These are phyloP conservation scores for Penicillium ochrochloron DNA, from an alignment of 495 filamentous ascomycete genomes.

Conservation along the genomic window DNA sequence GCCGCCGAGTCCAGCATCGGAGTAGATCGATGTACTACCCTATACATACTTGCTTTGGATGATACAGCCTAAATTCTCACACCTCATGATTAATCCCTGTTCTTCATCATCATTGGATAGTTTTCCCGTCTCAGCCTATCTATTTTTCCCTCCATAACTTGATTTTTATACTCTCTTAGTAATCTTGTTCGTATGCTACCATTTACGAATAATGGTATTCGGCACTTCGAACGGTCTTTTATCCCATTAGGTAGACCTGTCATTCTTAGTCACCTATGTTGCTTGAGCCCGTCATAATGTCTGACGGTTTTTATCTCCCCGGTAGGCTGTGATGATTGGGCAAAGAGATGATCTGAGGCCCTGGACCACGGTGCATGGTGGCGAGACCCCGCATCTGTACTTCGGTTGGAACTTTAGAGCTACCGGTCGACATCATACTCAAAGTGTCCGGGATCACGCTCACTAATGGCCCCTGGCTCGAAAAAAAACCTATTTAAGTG, in stretches of 20 bases:
- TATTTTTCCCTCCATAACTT: background rate
- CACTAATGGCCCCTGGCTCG: background rate
- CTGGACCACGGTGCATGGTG: background rate
- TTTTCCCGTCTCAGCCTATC: background rate
- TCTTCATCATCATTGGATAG: background rate
- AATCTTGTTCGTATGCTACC: background rate
- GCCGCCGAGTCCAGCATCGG: conserved; percentile 58
- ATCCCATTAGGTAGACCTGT: background rate
- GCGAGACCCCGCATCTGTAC: background rate
- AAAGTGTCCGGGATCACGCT: background rate
- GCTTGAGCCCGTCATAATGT: background rate
- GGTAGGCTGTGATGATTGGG: background rate
- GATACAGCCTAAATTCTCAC: background rate
- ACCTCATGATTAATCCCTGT: background rate
- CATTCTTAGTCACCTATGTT: background rate
- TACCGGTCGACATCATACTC: background rate
- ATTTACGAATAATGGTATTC: background rate
- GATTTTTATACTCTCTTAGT: background rate
- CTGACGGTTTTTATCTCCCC: background rate
- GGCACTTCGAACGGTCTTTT: background rate
- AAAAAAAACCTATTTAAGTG: background rate
- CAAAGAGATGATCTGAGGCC: background rate
- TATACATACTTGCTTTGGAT: background rate
- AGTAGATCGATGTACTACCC: background rate
- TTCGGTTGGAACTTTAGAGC: background rate